Percentiles rank a stretch among this genome's conserved stretches.
Evolutionary conservation across 2,329 filamentous ascomycete genomes (phyloP).

Genomic region (Fusarium cyanostomum): DNA sequence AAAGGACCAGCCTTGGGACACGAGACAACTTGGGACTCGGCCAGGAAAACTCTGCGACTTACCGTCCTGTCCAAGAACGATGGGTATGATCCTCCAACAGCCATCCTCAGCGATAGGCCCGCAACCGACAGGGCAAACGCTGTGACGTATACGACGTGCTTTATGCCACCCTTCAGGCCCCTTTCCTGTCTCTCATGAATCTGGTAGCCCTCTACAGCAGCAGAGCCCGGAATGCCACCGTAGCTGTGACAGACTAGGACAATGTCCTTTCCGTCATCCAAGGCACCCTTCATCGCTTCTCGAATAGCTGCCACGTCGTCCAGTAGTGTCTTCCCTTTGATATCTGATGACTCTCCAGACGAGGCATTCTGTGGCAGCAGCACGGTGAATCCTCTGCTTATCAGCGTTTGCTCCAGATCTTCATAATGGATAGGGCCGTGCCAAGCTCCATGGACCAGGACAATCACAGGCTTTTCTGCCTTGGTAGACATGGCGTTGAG

Average conservation of each 20-base stretch:
- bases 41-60: neutral
- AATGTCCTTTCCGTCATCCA: conserved; percentile 4
- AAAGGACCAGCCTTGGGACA: rapidly evolving
- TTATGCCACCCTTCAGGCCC: conserved; percentile 44
- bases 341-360: neutral
- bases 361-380: neutral
- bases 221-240: conserved; percentile 46
- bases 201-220: conserved; percentile 38
- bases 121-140: conserved; percentile 38
- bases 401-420: neutral
- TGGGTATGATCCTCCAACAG: neutral
- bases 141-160: conserved; percentile 41
- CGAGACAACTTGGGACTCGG: neutral
- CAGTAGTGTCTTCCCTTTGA: conserved; percentile 6
- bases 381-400: conserved; percentile 1
- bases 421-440: conserved; percentile 16
- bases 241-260: conserved; percentile 38
- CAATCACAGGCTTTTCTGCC: conserved; percentile 1
- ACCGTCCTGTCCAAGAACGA: conserved; percentile 17
- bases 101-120: neutral
- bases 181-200: conserved; percentile 37
- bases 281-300: rapidly evolving
- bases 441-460: conserved; percentile 21
- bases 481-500: neutral
- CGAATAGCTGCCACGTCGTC: conserved; percentile 16